A percentile compares a stretch with the other conserved stretches of the same genome.
Evolutionary conservation across 2,329 filamentous ascomycete genomes (phyloP).

Genomic region (Periconia digitata): DNA sequence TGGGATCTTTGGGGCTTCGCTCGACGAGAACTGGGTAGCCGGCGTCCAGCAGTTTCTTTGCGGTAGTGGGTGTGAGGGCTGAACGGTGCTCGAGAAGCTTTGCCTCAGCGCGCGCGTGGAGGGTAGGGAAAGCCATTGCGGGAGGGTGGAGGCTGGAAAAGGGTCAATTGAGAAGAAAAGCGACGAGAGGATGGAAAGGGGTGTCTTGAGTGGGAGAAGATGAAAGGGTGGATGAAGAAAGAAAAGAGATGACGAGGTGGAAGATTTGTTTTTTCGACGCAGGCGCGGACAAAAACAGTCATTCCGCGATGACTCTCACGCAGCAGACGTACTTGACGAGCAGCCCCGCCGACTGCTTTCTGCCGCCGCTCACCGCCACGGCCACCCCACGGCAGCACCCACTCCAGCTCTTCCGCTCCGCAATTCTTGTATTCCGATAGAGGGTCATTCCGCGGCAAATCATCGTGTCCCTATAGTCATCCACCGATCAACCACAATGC

Average conservation of each 20-base stretch:
- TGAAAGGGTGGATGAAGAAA: neutral
- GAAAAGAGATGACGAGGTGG: neutral
- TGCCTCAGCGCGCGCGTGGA: constrained; percentile 46
- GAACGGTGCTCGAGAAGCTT: constrained; percentile 46
- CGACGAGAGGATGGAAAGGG: neutral
- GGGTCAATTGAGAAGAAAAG: constrained; percentile 23
- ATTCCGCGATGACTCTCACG: too few species aligned
- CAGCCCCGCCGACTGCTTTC: constrained; percentile 20
- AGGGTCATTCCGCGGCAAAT: constrained; percentile 1
- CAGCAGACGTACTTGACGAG: too few species aligned
- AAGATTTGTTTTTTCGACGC: too few species aligned
- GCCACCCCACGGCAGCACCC: constrained; percentile 1
- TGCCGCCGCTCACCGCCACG: constrained; percentile 9
- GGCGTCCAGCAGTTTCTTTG: constrained; percentile 44
- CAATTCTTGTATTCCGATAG: constrained; percentile 6
- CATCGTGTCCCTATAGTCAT: neutral
- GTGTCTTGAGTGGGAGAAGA: neutral
- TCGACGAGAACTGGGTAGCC: constrained; percentile 46
- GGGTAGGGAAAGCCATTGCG: constrained; percentile 40
- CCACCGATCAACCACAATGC: too few species aligned
- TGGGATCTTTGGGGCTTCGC: constrained; percentile 41
- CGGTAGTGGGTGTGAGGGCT: constrained; percentile 42
- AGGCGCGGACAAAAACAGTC: too few species aligned
- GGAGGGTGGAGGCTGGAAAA: neutral
- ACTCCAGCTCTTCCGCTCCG: too few species aligned